Conservation (phyloP, 2,329 filamentous ascomycete genomes). For the Fusarium annulatum region DNA sequence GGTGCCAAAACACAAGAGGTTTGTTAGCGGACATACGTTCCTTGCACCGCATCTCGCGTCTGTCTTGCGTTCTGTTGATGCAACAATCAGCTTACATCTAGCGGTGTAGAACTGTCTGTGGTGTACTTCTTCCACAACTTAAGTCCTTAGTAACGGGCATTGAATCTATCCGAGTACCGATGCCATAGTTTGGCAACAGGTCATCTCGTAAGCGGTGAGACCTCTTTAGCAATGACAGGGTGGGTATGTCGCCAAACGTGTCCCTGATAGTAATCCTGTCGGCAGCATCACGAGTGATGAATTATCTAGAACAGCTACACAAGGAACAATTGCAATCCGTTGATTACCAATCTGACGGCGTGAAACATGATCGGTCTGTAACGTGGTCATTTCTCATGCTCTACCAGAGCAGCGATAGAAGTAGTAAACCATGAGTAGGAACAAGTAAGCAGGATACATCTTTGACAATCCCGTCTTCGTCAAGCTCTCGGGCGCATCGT, state of each 20-base stretch:
- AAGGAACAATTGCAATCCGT: accelerated
- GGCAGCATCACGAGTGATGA: neutral
- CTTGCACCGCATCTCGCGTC: neutral
- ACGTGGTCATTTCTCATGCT: accelerated
- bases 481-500: accelerated
- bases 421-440: accelerated
- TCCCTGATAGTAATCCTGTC: neutral
- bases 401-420: accelerated
- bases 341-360: neutral
- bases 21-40: too few species aligned
- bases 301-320: neutral
- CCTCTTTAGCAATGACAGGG: accelerated
- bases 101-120: neutral
- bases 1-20: too few species aligned
- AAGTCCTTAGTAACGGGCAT: neutral
- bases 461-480: neutral
- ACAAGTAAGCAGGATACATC: neutral
- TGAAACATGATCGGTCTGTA: accelerated
- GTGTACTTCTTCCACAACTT: too few species aligned
- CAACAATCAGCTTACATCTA: neutral
- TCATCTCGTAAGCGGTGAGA: too few species aligned
- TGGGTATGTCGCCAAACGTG: neutral
- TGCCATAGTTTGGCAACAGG: too few species aligned
- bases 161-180: neutral
- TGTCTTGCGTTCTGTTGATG: accelerated